Evolutionary conservation across 1,284 basidiomycete species (phyloP).

Genomic region (Ganoderma lucidum): DNA sequence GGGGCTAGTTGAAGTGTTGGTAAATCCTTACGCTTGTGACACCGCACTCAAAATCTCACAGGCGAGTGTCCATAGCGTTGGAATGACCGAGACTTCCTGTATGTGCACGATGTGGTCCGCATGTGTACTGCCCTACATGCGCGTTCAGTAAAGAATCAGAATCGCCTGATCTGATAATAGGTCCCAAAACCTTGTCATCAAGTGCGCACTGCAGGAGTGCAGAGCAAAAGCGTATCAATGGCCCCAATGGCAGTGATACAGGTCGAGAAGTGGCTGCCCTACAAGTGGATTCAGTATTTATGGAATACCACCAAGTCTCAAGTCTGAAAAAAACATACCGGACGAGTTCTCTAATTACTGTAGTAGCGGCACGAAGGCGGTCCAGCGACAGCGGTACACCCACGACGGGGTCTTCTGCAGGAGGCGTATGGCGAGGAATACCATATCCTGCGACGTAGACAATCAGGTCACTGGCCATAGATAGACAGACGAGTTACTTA

Average conservation of each 20-base stretch:
- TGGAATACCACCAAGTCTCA: not conserved
- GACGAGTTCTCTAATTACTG: conserved; percentile 61
- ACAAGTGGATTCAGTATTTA: conserved; percentile 1
- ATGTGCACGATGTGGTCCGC: conserved; percentile 57
- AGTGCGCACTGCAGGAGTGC: conserved; percentile 63
- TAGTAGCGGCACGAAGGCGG: conserved; percentile 61
- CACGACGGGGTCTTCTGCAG: conserved; percentile 47
- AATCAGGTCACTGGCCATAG: not conserved
- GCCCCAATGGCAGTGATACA: conserved; percentile 77
- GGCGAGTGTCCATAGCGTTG: conserved; percentile 61
- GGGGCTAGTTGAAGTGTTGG: conserved; percentile 21
- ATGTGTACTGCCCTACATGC: conserved; percentile 53
- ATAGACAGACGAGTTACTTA: conserved; percentile 11
- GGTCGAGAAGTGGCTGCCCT: conserved; percentile 71
- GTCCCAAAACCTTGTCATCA: conserved; percentile 56
- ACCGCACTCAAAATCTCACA: conserved; percentile 60
- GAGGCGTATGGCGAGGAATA: conserved; percentile 19
- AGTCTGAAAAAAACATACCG: conserved; percentile 50
- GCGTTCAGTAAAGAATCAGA: not conserved
- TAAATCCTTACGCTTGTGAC: conserved; percentile 52
- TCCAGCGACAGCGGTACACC: conserved; percentile 65
- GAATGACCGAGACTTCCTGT: conserved; percentile 62
- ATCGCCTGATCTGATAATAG: not conserved
- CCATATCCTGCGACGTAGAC: conserved; percentile 13
- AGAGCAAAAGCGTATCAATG: conserved; percentile 57